Evolutionary conservation across 345 rosid species (phyloP).

Genomic region (Pistacia integerrima): DNA sequence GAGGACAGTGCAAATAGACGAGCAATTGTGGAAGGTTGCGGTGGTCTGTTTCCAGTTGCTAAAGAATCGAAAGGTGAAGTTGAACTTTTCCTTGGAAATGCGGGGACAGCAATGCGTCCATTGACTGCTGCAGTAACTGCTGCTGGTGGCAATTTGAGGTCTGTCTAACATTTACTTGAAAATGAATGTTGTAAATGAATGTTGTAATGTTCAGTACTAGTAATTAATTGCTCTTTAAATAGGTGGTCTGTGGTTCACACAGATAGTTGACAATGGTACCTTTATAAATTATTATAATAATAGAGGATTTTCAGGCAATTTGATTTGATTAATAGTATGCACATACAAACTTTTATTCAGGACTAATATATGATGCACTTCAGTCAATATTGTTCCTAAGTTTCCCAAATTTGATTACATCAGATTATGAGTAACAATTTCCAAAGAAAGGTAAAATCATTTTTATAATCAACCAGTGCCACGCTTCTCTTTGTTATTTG

Average conservation of each 20-base stretch:
- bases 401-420: background rate
- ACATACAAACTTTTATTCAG: background rate
- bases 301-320: background rate
- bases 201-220: background rate
- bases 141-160: constrained; percentile 95
- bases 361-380: background rate
- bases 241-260: background rate
- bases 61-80: constrained; percentile 53
- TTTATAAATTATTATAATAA: background rate
- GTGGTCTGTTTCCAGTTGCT: constrained; percentile 74
- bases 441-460: background rate
- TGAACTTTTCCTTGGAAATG: constrained; percentile 92
- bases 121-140: constrained; percentile 89
- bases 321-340: background rate
- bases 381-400: background rate
- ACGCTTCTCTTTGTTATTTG: background rate
- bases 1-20: constrained; percentile 52
- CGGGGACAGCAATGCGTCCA: constrained; percentile 98
- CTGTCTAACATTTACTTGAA: background rate
- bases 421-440: background rate
- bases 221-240: background rate
- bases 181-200: background rate
- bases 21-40: constrained; percentile 82
- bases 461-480: background rate
- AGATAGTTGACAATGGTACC: background rate